A percentile compares a stretch with the other conserved stretches of the same genome.
Evolutionary conservation across 2,329 filamentous ascomycete genomes (phyloP).

Genomic region (Colletotrichum scovillei): DNA sequence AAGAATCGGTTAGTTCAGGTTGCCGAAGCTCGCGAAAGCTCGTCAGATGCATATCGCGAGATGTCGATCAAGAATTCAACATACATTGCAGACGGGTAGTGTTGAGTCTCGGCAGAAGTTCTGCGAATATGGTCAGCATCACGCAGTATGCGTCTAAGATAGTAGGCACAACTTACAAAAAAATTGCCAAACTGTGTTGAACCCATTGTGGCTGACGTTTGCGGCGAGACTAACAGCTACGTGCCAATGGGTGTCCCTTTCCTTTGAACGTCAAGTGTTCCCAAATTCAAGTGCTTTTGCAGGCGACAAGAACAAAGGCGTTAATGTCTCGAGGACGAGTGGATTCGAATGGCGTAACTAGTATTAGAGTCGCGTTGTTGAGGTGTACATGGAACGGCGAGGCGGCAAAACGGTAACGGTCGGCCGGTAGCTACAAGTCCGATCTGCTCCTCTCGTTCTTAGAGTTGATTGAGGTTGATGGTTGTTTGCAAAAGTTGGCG

Average conservation of each 20-base stretch:
- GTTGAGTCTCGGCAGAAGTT: constrained; percentile 87
- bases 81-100: constrained; percentile 85
- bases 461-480: background rate
- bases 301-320: background rate
- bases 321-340: background rate
- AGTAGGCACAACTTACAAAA: constrained; percentile 54
- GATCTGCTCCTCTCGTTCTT: background rate
- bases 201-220: constrained; percentile 58
- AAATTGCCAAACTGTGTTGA: constrained; percentile 73
- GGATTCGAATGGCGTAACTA: background rate
- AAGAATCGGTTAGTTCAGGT: constrained; percentile 47
- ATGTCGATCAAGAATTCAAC: constrained; percentile 54
- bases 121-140: constrained; percentile 53
- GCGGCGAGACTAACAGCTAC: background rate
- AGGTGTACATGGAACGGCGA: background rate
- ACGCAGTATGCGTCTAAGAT: background rate
- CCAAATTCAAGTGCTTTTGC: background rate
- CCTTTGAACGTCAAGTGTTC: background rate
- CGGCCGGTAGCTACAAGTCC: background rate
- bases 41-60: constrained; percentile 17
- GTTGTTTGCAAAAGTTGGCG: background rate
- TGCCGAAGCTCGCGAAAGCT: constrained; percentile 1
- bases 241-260: background rate
- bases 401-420: background rate
- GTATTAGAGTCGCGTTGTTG: background rate